These are phyloP conservation scores for Aspergillus cavernicola DNA, from an alignment of 495 filamentous ascomycete genomes.

Conservation along the genomic window DNA sequence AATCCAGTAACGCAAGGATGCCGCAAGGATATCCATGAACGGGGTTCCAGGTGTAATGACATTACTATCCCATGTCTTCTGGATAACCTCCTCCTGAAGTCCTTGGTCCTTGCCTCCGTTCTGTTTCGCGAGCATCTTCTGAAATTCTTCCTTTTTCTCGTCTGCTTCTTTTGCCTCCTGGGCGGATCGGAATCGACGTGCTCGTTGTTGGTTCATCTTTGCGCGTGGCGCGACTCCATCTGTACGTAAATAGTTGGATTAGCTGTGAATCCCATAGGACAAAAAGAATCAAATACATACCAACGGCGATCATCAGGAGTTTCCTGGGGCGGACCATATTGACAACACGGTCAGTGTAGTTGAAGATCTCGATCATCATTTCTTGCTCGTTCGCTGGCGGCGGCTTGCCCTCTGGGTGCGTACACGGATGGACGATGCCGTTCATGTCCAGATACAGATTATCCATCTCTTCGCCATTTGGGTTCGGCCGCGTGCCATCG, in stretches of 20 bases:
- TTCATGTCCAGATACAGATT: conserved; percentile 99
- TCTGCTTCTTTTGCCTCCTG: conserved; percentile 94
- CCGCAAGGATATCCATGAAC: conserved; percentile 95
- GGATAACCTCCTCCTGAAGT: conserved; percentile 59
- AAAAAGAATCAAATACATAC: conserved; percentile 49
- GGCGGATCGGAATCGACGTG: conserved; percentile 84
- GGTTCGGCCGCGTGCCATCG: conserved; percentile 79
- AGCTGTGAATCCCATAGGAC: not conserved
- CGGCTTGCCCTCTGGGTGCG: conserved; percentile 91
- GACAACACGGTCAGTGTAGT: conserved; percentile 94
- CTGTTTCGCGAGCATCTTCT: conserved; percentile 71
- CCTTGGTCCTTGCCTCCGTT: conserved; percentile 58
- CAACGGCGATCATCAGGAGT: conserved; percentile 94
- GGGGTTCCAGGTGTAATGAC: conserved; percentile 97
- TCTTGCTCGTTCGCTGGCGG: conserved; percentile 91
- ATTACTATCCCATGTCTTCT: conserved; percentile 97
- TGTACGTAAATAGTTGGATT: conserved; percentile 26
- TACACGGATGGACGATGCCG: conserved; percentile 98
- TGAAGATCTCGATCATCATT: conserved; percentile 98
- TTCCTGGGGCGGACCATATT: conserved; percentile 97
- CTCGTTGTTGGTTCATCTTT: conserved; percentile 97
- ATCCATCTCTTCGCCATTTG: conserved; percentile 96
- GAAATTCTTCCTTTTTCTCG: conserved; percentile 80
- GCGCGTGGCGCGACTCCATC: conserved; percentile 92
- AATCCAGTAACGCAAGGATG: conserved; percentile 92